These are phyloP conservation scores for Agaricus bisporus DNA, from an alignment of 768 basidiomycete species.

Conservation along the genomic window DNA sequence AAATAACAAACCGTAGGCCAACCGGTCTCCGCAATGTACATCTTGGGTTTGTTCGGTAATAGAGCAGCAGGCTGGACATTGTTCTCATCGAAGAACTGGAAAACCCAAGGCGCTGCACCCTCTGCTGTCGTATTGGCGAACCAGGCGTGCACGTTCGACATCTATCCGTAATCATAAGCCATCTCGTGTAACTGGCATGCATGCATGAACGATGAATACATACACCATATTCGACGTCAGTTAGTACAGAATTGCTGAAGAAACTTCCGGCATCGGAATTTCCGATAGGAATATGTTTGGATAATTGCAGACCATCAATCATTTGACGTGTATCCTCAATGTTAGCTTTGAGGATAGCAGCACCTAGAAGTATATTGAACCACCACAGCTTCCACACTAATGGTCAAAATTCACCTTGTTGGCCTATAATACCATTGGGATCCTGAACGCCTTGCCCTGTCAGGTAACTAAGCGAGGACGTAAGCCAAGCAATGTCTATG, in stretches of 20 bases:
- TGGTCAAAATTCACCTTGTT: conserved; percentile 23
- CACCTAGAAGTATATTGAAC: conserved; percentile 33
- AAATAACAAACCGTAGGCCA: conserved; percentile 52
- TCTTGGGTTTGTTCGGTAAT: conserved; percentile 66
- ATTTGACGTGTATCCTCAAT: conserved; percentile 61
- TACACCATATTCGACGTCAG: conserved; percentile 63
- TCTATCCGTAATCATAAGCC: conserved; percentile 27
- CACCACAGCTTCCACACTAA: not conserved
- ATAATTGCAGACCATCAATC: conserved; percentile 48
- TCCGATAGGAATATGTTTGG: conserved; percentile 65
- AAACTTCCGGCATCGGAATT: conserved; percentile 83
- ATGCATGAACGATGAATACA: conserved; percentile 17
- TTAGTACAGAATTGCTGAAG: conserved; percentile 66
- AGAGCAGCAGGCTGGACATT: conserved; percentile 55
- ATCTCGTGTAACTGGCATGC: not conserved
- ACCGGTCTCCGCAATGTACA: conserved; percentile 94
- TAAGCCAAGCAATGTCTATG: not conserved
- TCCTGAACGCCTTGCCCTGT: conserved; percentile 38
- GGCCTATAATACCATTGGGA: conserved; percentile 54
- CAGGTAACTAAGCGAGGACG: conserved; percentile 45
- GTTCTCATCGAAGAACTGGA: conserved; percentile 63
- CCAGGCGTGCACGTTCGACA: conserved; percentile 95
- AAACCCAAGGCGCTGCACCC: conserved; percentile 80
- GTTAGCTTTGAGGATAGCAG: conserved; percentile 49
- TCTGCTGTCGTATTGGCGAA: conserved; percentile 74